phyloP scores from a whole-genome alignment of 352 stramenopile genomes.

The Phytophthora hybrid region DNA sequence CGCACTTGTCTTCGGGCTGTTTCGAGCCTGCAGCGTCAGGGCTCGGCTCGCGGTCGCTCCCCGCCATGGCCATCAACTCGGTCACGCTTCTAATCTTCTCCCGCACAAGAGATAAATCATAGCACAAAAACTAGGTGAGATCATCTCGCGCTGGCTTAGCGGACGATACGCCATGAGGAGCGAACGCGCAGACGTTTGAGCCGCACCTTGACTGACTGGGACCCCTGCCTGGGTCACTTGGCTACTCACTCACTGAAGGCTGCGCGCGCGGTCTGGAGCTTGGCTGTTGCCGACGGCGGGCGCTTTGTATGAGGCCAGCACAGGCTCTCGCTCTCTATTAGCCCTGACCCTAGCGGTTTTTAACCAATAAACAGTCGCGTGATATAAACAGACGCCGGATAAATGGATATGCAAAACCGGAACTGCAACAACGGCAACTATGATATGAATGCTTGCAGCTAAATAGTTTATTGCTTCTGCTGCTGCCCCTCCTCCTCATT shows the following conservation, averaged over 20 bases:
- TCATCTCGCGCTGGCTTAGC: not conserved
- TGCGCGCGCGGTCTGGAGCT: not conserved
- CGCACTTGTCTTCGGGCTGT: conserved; percentile 27
- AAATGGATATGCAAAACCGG: conserved; percentile 12
- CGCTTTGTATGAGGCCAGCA: conserved; percentile 25
- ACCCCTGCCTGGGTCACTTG: not conserved
- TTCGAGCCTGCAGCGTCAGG: conserved; percentile 36
- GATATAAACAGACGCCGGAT: conserved; percentile 1
- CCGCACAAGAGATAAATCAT: not conserved
- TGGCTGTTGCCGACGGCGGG: conserved; percentile 30
- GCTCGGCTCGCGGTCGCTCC: conserved; percentile 46
- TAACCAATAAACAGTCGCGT: conserved; percentile 7
- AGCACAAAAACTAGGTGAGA: not conserved
- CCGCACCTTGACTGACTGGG: conserved; percentile 23
- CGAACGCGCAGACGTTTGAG: not conserved
- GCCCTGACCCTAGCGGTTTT: not conserved
- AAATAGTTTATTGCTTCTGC: conserved; percentile 30
- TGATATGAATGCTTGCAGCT: not conserved
- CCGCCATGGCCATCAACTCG: conserved; percentile 53
- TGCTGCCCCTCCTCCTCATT: not conserved
- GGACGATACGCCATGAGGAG: not conserved
- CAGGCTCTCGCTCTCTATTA: conserved; percentile 28
- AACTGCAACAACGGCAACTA: not conserved
- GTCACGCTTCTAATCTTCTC: conserved; percentile 37
- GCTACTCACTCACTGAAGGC: conserved; percentile 23